Evolutionary conservation across 768 basidiomycete species (phyloP).

Genomic region (Leccinum rimulosum): DNA sequence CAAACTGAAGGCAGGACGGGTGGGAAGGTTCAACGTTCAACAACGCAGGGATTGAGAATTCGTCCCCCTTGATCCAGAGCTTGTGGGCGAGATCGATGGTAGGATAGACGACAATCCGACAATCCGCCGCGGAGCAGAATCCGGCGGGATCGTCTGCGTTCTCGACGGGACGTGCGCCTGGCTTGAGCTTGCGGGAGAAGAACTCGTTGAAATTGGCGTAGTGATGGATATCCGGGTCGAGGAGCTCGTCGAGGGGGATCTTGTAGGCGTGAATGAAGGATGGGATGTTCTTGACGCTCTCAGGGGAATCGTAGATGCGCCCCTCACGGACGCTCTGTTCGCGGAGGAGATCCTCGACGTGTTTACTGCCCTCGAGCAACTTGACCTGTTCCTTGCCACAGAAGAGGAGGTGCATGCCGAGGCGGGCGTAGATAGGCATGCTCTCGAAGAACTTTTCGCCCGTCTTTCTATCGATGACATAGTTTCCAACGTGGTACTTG

Average conservation of each 20-base stretch:
- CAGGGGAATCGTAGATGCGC: constrained; percentile 50
- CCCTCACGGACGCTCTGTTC: constrained; percentile 60
- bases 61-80: constrained; percentile 76
- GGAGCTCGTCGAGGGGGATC: constrained; percentile 57
- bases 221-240: constrained; percentile 54
- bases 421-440: constrained; percentile 70
- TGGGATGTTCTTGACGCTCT: constrained; percentile 50
- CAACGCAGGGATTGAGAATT: constrained; percentile 65
- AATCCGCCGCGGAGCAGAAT: constrained; percentile 70
- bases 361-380: constrained; percentile 44
- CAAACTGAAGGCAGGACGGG: constrained; percentile 40
- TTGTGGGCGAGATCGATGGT: constrained; percentile 55
- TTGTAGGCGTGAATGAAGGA: constrained; percentile 56
- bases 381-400: constrained; percentile 51
- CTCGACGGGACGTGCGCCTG: constrained; percentile 59
- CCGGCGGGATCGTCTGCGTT: constrained; percentile 47
- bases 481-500: constrained; percentile 59
- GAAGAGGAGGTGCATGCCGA: constrained; percentile 79
- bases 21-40: constrained; percentile 46
- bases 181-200: constrained; percentile 61
- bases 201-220: constrained; percentile 79
- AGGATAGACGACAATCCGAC: constrained; percentile 66
- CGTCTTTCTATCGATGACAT: constrained; percentile 46
- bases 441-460: constrained; percentile 61
- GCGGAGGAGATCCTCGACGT: constrained; percentile 48